Evolutionary conservation across 192 early-diverging fungal species (phyloP).

Genomic region (Coemansia sp.): DNA sequence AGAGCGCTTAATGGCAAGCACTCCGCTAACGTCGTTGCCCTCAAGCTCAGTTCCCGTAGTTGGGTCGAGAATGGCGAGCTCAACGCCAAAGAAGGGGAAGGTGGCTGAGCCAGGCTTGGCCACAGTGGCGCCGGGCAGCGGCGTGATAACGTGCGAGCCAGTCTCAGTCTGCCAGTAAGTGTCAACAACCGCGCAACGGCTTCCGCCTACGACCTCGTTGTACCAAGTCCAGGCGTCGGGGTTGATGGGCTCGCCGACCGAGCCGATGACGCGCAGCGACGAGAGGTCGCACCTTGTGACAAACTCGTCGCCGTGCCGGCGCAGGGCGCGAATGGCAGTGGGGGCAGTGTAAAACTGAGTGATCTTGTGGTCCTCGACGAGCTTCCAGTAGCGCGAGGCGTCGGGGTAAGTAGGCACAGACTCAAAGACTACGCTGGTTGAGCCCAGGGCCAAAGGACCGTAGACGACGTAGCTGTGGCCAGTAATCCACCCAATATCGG

Average conservation of each 20-base stretch:
- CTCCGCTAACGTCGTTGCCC: constrained; percentile 90
- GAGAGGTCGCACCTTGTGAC: constrained; percentile 81
- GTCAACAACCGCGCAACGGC: constrained; percentile 92
- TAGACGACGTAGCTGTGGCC: constrained; percentile 93
- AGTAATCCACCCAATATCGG: constrained; percentile 93
- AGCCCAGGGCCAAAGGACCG: constrained; percentile 85
- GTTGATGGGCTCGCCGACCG: constrained; percentile 98
- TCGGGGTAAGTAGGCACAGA: constrained; percentile 93
- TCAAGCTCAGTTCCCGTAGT: constrained; percentile 80
- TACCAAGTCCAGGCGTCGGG: constrained; percentile 99
- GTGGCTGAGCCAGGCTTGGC: constrained; percentile 97
- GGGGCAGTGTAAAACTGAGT: constrained; percentile 99
- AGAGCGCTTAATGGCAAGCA: constrained; percentile 82
- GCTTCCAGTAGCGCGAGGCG: constrained; percentile 79
- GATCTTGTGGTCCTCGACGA: constrained; percentile 88
- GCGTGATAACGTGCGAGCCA: constrained; percentile 89
- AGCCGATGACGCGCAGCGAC: constrained; percentile 87
- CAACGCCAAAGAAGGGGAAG: constrained; percentile 96
- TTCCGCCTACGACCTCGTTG: constrained; percentile 85
- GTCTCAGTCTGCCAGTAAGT: constrained; percentile 97
- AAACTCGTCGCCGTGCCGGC: constrained; percentile 80
- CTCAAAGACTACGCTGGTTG: constrained; percentile 94
- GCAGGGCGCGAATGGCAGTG: constrained; percentile 95
- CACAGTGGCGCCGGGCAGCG: constrained; percentile 84
- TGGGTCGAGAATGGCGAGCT: constrained; percentile 84